Evolutionary conservation across 129 eudicot species (phyloP).

Genomic region (Apium graveolens): DNA sequence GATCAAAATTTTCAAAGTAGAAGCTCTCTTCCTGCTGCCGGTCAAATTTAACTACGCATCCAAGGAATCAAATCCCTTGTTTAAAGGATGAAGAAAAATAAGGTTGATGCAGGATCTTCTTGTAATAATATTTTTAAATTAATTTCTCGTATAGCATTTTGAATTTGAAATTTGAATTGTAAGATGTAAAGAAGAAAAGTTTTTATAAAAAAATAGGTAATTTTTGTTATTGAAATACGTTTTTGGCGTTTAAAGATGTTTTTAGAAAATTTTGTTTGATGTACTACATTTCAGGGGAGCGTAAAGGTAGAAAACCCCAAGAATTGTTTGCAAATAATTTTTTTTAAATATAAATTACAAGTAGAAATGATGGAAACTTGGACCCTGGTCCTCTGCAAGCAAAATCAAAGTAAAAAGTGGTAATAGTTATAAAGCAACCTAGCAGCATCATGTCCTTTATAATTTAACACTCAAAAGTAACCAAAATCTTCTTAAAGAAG

Average conservation of each 20-base stretch:
- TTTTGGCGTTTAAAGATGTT: no score
- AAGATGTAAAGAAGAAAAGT: no score
- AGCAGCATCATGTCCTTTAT: slow-evolving; percentile 16
- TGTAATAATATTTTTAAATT: background rate
- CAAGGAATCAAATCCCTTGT: background rate
- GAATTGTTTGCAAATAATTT: background rate
- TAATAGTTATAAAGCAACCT: slow-evolving; percentile 19
- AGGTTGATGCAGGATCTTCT: background rate
- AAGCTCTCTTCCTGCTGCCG: background rate
- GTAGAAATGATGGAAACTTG: background rate
- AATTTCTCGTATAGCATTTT: background rate
- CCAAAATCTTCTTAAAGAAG: slow-evolving; percentile 24
- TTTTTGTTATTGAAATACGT: no score
- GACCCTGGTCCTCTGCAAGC: slow-evolving; percentile 4
- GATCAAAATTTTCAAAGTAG: background rate
- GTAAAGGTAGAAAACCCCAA: no score
- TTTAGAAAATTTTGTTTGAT: background rate
- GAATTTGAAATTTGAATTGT: no score
- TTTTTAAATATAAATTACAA: background rate
- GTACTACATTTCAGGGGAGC: no score
- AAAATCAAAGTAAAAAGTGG: background rate
- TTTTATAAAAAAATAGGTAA: no score
- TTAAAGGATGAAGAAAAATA: background rate
- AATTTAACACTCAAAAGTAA: slow-evolving; percentile 2
- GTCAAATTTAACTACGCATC: background rate